phyloP scores from a whole-genome alignment of 805 yeast genomes.

The Candida stauntonica region DNA sequence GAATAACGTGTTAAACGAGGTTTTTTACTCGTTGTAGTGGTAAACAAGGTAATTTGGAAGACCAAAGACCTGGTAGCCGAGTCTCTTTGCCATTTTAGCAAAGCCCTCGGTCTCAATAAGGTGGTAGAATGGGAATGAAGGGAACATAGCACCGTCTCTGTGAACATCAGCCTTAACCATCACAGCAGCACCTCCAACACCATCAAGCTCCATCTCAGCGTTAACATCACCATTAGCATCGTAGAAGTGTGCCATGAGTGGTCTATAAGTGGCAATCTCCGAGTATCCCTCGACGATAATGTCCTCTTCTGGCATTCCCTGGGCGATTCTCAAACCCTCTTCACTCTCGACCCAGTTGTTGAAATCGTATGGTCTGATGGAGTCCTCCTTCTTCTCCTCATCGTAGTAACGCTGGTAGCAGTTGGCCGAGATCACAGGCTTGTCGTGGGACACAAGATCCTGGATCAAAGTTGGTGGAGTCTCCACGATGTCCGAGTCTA shows the following conservation, averaged over 20 bases:
- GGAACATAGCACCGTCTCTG: constrained; percentile 99
- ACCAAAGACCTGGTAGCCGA: constrained; percentile 89
- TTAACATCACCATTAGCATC: constrained; percentile 57
- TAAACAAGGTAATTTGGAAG: constrained; percentile 91
- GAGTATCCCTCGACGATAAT: constrained; percentile 92
- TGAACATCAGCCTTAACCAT: constrained; percentile 97
- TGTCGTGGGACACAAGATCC: constrained; percentile 80
- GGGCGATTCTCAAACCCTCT: constrained; percentile 73
- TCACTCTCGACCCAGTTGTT: constrained; percentile 93
- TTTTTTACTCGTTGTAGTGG: constrained; percentile 71
- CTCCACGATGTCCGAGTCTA: constrained; percentile 92
- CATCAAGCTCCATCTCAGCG: constrained; percentile 82
- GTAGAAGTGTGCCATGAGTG: constrained; percentile 87
- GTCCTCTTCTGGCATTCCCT: constrained; percentile 75
- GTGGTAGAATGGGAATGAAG: constrained; percentile 95
- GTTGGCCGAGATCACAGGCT: constrained; percentile 87
- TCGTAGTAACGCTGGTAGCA: constrained; percentile 82
- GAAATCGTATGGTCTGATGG: constrained; percentile 86
- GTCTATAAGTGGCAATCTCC: constrained; percentile 90
- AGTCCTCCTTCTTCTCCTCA: constrained; percentile 47
- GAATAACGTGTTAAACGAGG: not conserved
- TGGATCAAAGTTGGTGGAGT: constrained; percentile 79
- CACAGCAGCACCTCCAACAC: constrained; percentile 97
- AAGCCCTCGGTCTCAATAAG: constrained; percentile 97
- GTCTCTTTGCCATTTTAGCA: constrained; percentile 95